Evolutionary conservation across 2,329 filamentous ascomycete genomes (phyloP).

Genomic region (Cercospora sp.): DNA sequence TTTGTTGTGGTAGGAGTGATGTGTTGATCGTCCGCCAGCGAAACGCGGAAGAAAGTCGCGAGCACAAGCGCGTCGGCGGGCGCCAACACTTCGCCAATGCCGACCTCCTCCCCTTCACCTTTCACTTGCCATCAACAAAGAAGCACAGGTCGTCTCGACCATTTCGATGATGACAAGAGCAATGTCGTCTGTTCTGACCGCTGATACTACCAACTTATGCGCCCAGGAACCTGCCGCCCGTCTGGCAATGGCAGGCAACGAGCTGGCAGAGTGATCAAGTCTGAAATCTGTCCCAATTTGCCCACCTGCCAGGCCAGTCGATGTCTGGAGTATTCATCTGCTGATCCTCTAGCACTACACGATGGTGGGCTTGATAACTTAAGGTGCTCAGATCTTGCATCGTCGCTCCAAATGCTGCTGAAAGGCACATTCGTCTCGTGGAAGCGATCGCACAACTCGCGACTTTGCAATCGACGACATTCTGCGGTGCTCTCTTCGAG

Average conservation of each 20-base stretch:
- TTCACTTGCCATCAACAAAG: background rate
- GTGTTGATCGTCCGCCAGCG: background rate
- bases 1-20: background rate
- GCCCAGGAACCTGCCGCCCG: background rate
- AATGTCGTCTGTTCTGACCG: background rate
- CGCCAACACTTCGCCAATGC: constrained; percentile 2
- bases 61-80: constrained; percentile 3
- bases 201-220: background rate
- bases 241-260: background rate
- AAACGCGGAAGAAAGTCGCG: constrained; percentile 7
- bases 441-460: background rate
- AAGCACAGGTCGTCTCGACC: background rate
- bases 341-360: background rate
- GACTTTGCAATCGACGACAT: background rate
- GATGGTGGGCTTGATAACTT: background rate
- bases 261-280: background rate
- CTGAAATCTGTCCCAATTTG: too few relatives aligned
- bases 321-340: background rate
- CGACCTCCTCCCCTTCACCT: background rate
- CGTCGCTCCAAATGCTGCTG: background rate
- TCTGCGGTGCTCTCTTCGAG: background rate
- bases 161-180: background rate
- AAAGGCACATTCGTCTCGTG: background rate
- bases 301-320: background rate
- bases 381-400: background rate